These are phyloP conservation scores for Mortierella alpina DNA, from an alignment of 192 early-diverging fungal species.

Conservation along the genomic window DNA sequence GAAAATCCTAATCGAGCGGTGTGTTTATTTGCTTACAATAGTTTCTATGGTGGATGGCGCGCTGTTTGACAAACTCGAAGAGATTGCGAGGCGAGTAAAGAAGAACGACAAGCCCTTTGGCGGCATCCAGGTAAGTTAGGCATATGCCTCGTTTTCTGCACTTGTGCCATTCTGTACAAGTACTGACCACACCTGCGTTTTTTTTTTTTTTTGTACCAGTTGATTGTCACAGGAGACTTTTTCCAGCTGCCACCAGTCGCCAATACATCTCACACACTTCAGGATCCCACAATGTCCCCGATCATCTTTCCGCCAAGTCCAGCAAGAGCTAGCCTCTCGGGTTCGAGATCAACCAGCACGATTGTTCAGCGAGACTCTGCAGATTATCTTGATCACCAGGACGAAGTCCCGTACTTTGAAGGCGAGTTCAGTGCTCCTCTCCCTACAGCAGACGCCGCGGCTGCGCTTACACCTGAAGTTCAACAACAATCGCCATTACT, in stretches of 20 bases:
- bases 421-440: no score
- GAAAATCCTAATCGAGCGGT: not conserved
- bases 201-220: slow-evolving; percentile 11
- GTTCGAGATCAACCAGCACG: slow-evolving; percentile 10
- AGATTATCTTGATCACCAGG: no score
- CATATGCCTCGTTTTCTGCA: not conserved
- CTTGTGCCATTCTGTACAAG: not conserved
- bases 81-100: slow-evolving; percentile 65
- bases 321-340: not conserved
- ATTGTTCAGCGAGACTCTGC: slow-evolving; percentile 16
- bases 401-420: no score
- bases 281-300: not conserved
- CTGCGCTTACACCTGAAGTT: not conserved
- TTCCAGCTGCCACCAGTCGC: slow-evolving; percentile 83
- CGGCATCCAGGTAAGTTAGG: slow-evolving; percentile 71
- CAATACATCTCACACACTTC: slow-evolving; percentile 12
- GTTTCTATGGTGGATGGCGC: slow-evolving; percentile 81
- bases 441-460: not conserved
- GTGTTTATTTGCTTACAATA: slow-evolving; percentile 10
- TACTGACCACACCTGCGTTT: not conserved
- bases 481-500: slow-evolving; percentile 42
- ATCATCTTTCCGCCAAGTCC: not conserved
- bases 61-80: slow-evolving; percentile 78
- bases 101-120: slow-evolving; percentile 68
- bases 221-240: slow-evolving; percentile 76